Conservation (phyloP, 139 green algal species). For the Volvox africanus region DNA sequence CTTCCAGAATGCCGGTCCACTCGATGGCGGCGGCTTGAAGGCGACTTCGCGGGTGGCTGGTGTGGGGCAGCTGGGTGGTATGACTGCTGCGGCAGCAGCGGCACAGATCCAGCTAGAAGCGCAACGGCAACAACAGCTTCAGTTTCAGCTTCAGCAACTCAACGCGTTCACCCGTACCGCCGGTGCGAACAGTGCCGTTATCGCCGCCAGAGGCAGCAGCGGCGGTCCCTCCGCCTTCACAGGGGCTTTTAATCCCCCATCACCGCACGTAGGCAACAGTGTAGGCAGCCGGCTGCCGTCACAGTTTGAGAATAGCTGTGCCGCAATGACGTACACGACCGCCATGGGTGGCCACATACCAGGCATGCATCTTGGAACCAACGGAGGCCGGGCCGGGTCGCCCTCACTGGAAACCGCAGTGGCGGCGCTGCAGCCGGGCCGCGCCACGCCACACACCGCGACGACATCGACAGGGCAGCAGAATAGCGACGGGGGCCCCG, state of each 20-base stretch:
- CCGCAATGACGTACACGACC: neutral
- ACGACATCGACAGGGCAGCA: neutral
- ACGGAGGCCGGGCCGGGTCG: neutral
- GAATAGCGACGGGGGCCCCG: neutral
- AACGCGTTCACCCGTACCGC: neutral
- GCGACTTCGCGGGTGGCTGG: too few relatives aligned
- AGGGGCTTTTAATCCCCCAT: neutral
- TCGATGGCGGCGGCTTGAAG: too few relatives aligned
- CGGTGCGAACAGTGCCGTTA: neutral
- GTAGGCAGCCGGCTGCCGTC: neutral
- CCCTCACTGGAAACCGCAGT: neutral
- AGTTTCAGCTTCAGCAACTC: neutral
- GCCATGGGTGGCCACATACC: neutral
- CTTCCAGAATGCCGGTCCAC: too few relatives aligned
- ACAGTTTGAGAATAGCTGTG: neutral
- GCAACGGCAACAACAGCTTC: constrained; percentile 19
- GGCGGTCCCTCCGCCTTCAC: neutral
- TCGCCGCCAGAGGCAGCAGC: neutral
- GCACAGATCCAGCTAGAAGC: neutral
- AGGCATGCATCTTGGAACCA: neutral
- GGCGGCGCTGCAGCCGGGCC: neutral
- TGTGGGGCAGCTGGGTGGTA: too few relatives aligned
- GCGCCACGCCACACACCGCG: neutral
- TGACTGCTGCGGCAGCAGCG: too few relatives aligned
- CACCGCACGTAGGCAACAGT: neutral